A percentile compares a stretch with the other conserved stretches of the same genome.
Evolutionary conservation across 208 protist species (phyloP).

Genomic region (Novymonas esmeraldas): DNA sequence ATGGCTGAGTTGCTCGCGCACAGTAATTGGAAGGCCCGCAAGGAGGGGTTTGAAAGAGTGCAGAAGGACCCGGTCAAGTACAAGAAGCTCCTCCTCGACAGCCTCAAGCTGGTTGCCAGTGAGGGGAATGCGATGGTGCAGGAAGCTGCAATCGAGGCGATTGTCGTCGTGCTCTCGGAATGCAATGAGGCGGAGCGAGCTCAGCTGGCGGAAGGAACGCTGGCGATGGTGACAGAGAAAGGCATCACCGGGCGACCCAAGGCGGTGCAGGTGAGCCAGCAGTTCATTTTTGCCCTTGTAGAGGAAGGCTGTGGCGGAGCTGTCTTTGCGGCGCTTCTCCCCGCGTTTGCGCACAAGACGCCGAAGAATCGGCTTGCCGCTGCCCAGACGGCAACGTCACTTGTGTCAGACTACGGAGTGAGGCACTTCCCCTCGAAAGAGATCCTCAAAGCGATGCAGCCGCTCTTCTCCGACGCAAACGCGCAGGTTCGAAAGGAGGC

Average conservation of each 20-base stretch:
- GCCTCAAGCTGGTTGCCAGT: slow-evolving; percentile 28
- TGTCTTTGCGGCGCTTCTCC: slow-evolving; percentile 58
- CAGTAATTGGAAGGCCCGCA: slow-evolving; percentile 82
- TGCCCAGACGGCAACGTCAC: slow-evolving; percentile 47
- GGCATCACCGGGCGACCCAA: slow-evolving; percentile 82
- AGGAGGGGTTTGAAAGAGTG: slow-evolving; percentile 63
- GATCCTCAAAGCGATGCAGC: slow-evolving; percentile 78
- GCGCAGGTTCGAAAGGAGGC: slow-evolving; percentile 82
- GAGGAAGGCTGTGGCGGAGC: slow-evolving; percentile 41
- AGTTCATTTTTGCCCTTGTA: slow-evolving; percentile 56
- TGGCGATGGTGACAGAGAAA: slow-evolving; percentile 64
- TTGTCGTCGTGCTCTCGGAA: slow-evolving; percentile 39
- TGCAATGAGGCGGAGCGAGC: slow-evolving; percentile 44
- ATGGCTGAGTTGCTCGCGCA: slow-evolving; percentile 57
- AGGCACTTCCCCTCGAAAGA: slow-evolving; percentile 61
- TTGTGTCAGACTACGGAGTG: slow-evolving; percentile 76
- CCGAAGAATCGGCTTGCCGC: slow-evolving; percentile 67
- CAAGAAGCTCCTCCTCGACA: slow-evolving; percentile 44
- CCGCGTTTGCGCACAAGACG: slow-evolving; percentile 56
- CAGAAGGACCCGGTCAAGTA: slow-evolving; percentile 30
- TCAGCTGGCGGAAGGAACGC: slow-evolving; percentile 38
- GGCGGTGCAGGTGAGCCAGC: slow-evolving; percentile 46
- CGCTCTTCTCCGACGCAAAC: slow-evolving; percentile 84
- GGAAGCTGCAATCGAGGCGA: slow-evolving; percentile 67
- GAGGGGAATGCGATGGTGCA: slow-evolving; percentile 72